Percentiles rank a stretch among this genome's conserved stretches.
Conservation (phyloP, 2,329 filamentous ascomycete genomes). For the Penicillium nordicum region DNA sequence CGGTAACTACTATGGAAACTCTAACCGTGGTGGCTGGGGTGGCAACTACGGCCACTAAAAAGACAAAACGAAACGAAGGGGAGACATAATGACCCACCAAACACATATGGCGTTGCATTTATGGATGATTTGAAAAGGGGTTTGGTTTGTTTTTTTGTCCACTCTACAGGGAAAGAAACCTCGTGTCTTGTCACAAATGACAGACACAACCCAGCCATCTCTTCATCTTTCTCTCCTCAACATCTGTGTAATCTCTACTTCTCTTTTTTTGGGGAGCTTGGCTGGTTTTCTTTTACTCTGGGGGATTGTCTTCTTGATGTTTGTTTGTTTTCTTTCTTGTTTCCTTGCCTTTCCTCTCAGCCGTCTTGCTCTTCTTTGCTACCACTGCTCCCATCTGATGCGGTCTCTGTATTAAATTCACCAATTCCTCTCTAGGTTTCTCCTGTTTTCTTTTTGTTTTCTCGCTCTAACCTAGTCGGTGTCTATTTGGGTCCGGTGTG, state of each 20-base stretch:
- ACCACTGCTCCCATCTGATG: conserved; percentile 25
- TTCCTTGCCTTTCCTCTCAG: not conserved
- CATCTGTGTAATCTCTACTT: conserved; percentile 41
- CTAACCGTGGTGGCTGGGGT: conserved; percentile 45
- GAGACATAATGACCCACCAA: conserved; percentile 22
- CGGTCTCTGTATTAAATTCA: conserved; percentile 35
- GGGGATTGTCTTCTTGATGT: conserved; percentile 20
- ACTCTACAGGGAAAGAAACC: conserved; percentile 7
- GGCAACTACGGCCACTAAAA: conserved; percentile 47
- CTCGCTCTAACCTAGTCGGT: conserved; percentile 19
- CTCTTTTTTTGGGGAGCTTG: conserved; percentile 36
- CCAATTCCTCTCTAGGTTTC: conserved; percentile 28
- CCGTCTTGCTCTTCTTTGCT: conserved; percentile 25
- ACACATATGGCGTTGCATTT: conserved; percentile 32
- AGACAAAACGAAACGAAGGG: conserved; percentile 11
- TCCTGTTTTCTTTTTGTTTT: conserved; percentile 17
- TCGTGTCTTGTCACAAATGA: conserved; percentile 12
- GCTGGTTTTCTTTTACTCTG: conserved; percentile 28
- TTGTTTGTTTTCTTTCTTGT: conserved; percentile 17
- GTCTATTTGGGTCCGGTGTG: conserved; percentile 24
- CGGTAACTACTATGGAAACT: conserved; percentile 45
- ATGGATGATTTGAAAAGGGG: conserved; percentile 23
- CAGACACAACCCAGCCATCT: conserved; percentile 19
- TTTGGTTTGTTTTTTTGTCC: conserved; percentile 12
- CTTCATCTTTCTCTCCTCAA: conserved; percentile 30